phyloP scores from a whole-genome alignment of 169 alveolate species.

The Amoebophrya sp. region DNA sequence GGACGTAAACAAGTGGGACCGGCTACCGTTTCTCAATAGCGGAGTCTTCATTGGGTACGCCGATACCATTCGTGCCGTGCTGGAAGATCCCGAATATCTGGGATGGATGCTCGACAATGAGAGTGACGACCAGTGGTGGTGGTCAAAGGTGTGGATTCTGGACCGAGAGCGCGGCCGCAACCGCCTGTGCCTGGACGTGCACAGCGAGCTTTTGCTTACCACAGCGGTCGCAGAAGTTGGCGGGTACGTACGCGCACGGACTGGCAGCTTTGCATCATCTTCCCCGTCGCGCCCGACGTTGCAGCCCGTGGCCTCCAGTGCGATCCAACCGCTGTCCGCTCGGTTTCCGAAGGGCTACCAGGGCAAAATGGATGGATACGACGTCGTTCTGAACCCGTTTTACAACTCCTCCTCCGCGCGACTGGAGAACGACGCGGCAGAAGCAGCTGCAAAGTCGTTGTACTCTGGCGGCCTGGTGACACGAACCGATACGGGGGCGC shows the following conservation, averaged over 20 bases:
- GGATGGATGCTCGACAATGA: neutral
- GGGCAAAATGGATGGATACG: neutral
- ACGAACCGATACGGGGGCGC: neutral
- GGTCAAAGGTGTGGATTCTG: neutral
- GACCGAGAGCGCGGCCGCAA: neutral
- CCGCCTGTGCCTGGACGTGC: neutral
- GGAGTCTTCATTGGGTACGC: neutral
- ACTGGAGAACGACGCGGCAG: too few relatives aligned
- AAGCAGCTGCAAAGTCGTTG: too few relatives aligned
- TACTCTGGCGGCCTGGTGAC: neutral
- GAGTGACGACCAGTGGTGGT: neutral
- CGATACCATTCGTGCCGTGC: neutral
- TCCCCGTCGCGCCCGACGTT: too few relatives aligned
- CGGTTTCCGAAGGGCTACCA: neutral
- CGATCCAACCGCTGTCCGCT: neutral
- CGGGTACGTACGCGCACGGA: too few relatives aligned
- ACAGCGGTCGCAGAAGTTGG: neutral
- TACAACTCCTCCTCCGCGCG: too few relatives aligned
- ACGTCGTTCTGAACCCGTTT: too few relatives aligned
- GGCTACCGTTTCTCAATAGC: neutral
- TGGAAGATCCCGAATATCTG: neutral
- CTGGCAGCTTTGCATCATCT: too few relatives aligned
- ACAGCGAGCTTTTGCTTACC: neutral
- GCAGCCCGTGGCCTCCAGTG: neutral
- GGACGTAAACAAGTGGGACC: neutral